Evolutionary conservation across 257 asterid species (phyloP).

Genomic region (Leonotis leonurus): DNA sequence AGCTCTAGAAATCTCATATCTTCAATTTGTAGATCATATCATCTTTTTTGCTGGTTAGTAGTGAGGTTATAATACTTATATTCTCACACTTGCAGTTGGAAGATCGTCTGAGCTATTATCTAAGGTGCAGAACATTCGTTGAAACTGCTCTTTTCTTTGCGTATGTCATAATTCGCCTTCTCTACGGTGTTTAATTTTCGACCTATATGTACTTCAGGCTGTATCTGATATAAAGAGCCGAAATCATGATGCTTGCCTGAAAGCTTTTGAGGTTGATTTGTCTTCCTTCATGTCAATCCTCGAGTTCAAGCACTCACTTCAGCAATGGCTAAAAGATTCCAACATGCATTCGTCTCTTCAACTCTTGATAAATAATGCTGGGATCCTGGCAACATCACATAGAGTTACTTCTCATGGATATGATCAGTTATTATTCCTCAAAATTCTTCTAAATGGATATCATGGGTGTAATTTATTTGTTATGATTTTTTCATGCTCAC

Average conservation of each 20-base stretch:
- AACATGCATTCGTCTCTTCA: constrained; percentile 70
- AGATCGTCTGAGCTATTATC: constrained; percentile 55
- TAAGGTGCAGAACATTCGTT: constrained; percentile 37
- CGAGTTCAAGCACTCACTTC: constrained; percentile 58
- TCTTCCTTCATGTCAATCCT: constrained; percentile 66
- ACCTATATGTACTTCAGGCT: constrained; percentile 34
- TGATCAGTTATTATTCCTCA: constrained; percentile 50
- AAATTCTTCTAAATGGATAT: not conserved
- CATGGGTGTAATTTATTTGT: not conserved
- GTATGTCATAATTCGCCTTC: not conserved
- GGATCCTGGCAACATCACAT: constrained; percentile 67
- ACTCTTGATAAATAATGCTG: constrained; percentile 85
- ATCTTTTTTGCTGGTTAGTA: not conserved
- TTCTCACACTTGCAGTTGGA: constrained; percentile 57
- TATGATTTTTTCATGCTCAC: not conserved
- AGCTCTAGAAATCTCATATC: not conserved
- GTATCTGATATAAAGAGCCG: constrained; percentile 42
- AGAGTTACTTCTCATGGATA: constrained; percentile 63
- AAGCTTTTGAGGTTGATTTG: constrained; percentile 64
- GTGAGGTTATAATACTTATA: not conserved
- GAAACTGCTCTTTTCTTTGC: not conserved
- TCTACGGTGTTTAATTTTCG: constrained; percentile 3
- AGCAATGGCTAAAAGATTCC: constrained; percentile 71
- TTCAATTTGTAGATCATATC: not conserved
- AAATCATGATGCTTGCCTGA: constrained; percentile 42